Evolutionary conservation across 805 yeast genomes (phyloP), one percentile per base, ranked within the genome.

Genomic region (Metschnikowia continentalis): DNA sequence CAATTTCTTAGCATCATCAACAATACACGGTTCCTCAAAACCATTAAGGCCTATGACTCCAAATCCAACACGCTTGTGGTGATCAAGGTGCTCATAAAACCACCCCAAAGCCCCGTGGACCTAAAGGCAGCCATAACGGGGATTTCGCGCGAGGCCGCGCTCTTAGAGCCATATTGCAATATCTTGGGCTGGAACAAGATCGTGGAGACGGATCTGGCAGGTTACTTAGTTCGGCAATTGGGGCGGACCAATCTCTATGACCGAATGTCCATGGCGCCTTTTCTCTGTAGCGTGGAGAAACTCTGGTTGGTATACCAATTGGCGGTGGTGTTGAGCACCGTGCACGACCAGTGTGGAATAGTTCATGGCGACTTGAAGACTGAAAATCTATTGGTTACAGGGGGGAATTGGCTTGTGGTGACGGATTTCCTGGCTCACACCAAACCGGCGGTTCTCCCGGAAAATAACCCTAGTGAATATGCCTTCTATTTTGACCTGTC

Each of bases 401-500:
- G 92, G 30, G 88, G 96, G 88, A 88, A 89, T 66, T 91, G 97
- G 96, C 71, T 84, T 1, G 71, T 84, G 54, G 65, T 94, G 11
- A 74, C 89, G 1, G 99, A 94, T 67, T 92, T 92, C 69, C 86
- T 97, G 2, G 75, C 82, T 0, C 81, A 85, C 63, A 61, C 60
- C 14, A 94, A 94, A 67, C 99, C 99, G 0, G 82, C 82, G 0
- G 82, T 77, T 58, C 69, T 94, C 32, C 97, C 98, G 0, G 96
- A 88, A 56, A 94, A 90, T 58, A 92, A 94, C 61, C 97, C 98
- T 0, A 87, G 91, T 11, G 92, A 87, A 54, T 94, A 88, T 60
- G 83, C 94, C 0, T 94, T 92, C 62, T 94, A 85, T 67, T 94
- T 91, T 64, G 98, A 94, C 68, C 88, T 92, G 2, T 87, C 96